phyloP scores from a whole-genome alignment of 73 alveolate species.

The Urostyla sp. region DNA sequence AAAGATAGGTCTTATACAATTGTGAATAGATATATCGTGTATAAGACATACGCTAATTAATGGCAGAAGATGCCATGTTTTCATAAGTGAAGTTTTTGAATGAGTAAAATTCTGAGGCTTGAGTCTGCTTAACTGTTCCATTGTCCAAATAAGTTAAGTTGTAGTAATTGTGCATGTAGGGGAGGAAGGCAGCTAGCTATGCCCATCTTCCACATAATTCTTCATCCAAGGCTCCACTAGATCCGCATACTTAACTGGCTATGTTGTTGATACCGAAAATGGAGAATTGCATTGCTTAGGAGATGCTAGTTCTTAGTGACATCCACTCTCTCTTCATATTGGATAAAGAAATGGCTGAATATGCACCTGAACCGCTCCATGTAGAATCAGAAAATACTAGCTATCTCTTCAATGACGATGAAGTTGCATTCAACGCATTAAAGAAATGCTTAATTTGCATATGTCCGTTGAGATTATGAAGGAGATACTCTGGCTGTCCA shows the following conservation, averaged over 20 bases:
- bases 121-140: background rate
- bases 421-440: background rate
- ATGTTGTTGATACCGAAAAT: constrained; percentile 93
- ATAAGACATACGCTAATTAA: background rate
- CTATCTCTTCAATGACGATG: background rate
- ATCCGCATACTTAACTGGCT: constrained; percentile 98
- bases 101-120: background rate
- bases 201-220: constrained; percentile 98
- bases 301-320: constrained; percentile 1
- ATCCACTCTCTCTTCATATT: constrained; percentile 29
- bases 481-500: background rate
- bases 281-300: constrained; percentile 53
- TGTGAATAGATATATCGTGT: constrained; percentile 31
- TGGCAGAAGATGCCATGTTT: background rate
- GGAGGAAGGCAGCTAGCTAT: constrained; percentile 91
- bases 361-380: constrained; percentile 23
- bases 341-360: constrained; percentile 22
- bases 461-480: constrained; percentile 36
- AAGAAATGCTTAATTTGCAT: background rate
- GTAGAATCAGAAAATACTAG: constrained; percentile 16
- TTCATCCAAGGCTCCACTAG: constrained; percentile 86
- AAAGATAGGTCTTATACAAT: constrained; percentile 1
- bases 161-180: constrained; percentile 94
- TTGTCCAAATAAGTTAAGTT: constrained; percentile 9
- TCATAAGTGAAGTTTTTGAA: background rate